Percentiles rank a stretch among this genome's conserved stretches.
These are phyloP conservation scores for Balamuthia mandrillaris DNA, from an alignment of 208 protist species.

Conservation along the genomic window DNA sequence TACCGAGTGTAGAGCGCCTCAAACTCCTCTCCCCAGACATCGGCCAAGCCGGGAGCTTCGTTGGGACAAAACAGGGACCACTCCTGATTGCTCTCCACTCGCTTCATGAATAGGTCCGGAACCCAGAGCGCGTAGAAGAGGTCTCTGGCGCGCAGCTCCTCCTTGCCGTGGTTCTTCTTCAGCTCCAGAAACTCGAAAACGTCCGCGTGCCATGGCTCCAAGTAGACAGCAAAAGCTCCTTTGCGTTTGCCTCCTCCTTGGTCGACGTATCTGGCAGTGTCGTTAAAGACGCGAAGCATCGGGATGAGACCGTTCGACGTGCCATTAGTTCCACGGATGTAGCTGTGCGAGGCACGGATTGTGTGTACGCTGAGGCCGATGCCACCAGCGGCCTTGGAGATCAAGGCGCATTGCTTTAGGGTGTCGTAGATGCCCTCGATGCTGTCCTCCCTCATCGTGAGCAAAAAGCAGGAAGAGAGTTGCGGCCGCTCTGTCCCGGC, in stretches of 20 bases:
- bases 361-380: constrained; percentile 96
- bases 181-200: constrained; percentile 96
- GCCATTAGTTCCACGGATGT: constrained; percentile 97
- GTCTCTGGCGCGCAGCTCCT: constrained; percentile 91
- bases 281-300: constrained; percentile 98
- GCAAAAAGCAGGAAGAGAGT: constrained; percentile 95
- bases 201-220: constrained; percentile 99
- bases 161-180: constrained; percentile 95
- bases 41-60: constrained; percentile 89
- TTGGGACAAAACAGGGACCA: constrained; percentile 98
- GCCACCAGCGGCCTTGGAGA: constrained; percentile 95
- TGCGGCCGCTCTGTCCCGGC: constrained; percentile 91
- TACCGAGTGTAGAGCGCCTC: constrained; percentile 83
- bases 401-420: constrained; percentile 95
- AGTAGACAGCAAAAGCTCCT: constrained; percentile 97
- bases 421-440: constrained; percentile 99
- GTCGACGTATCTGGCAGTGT: constrained; percentile 98
- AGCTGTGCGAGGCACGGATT: constrained; percentile 91
- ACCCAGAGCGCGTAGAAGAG: constrained; percentile 99
- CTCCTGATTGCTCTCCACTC: constrained; percentile 86
- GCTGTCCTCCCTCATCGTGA: constrained; percentile 97
- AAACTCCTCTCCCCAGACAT: constrained; percentile 93
- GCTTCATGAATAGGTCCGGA: constrained; percentile 98
- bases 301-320: constrained; percentile 95
- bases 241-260: constrained; percentile 97